phyloP scores from a whole-genome alignment of 345 rosid species.

The Angophora floribunda region DNA sequence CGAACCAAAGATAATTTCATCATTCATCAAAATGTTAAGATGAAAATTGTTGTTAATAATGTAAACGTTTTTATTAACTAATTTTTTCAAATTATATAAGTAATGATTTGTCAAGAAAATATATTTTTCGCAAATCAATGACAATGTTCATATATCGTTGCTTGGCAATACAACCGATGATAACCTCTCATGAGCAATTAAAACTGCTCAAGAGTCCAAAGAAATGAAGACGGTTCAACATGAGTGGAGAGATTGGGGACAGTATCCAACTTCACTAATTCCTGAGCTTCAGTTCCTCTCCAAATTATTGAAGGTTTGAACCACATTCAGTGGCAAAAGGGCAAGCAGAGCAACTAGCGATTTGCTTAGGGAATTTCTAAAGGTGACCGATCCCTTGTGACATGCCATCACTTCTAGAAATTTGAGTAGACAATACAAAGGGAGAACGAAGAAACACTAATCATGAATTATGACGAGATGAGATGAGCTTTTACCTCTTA shows the following conservation, averaged over 20 bases:
- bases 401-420: background rate
- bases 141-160: background rate
- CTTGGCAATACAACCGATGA: background rate
- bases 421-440: background rate
- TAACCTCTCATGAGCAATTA: background rate
- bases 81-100: background rate
- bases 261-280: background rate
- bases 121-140: background rate
- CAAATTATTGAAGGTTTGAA: background rate
- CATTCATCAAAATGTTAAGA: background rate
- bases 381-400: background rate
- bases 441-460: background rate
- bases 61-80: background rate
- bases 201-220: background rate
- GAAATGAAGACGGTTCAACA: background rate
- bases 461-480: background rate
- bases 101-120: background rate
- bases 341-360: background rate
- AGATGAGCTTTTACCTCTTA: background rate
- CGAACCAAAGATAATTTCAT: background rate
- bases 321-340: background rate
- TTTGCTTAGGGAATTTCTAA: background rate
- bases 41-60: background rate
- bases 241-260: background rate
- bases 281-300: background rate